These are phyloP conservation scores for Calvatia gigantea DNA, from an alignment of 768 basidiomycete genomes.

Conservation along the genomic window DNA sequence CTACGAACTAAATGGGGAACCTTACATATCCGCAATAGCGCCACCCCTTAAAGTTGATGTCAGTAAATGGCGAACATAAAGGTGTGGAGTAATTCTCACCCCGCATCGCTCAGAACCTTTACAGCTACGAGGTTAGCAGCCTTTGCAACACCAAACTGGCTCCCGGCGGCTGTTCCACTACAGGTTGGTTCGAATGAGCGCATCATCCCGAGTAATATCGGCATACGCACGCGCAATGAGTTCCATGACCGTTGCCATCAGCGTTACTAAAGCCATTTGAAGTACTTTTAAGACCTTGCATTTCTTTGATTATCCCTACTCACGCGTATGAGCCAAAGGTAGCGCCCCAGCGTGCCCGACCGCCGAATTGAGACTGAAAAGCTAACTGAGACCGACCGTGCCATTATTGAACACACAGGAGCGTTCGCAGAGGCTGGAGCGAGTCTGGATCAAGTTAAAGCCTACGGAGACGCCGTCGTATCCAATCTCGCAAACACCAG, in stretches of 20 bases:
- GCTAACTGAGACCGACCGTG: neutral
- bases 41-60: neutral
- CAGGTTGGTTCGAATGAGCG: neutral
- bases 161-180: conserved; percentile 23
- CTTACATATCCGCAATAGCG: conserved; percentile 6
- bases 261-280: conserved; percentile 8
- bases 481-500: conserved; percentile 30
- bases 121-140: conserved; percentile 34
- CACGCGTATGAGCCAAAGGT: conserved; percentile 26
- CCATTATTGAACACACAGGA: neutral
- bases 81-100: conserved; percentile 14
- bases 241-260: conserved; percentile 37
- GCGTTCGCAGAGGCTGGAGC: conserved; percentile 15
- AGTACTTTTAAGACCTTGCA: neutral
- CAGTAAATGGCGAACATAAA: neutral
- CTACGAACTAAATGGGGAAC: no score
- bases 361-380: conserved; percentile 27
- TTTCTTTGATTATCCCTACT: neutral
- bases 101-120: conserved; percentile 33
- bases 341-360: conserved; percentile 36
- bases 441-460: conserved; percentile 28
- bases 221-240: conserved; percentile 24
- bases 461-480: conserved; percentile 32
- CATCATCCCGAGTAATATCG: neutral
- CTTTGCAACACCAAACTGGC: conserved; percentile 23